Base-by-base conservation (phyloP, 306 rosid genomes). In the Cucurbita maxima region DNA sequence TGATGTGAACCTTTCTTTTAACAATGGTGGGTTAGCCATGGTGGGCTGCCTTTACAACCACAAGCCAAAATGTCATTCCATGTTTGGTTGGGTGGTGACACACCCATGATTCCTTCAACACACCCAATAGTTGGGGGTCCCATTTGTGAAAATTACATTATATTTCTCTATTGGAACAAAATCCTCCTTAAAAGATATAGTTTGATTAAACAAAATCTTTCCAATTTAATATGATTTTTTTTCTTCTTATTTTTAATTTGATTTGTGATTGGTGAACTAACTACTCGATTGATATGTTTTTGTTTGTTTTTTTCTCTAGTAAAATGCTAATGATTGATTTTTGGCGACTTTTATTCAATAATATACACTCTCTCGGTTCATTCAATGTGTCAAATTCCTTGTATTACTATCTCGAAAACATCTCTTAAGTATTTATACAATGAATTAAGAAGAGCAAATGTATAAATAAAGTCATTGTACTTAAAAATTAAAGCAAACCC, bases 81-180 rank as follows among this genome's bases (percentile, higher is more conserved):
- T 61, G 69, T 38, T 61, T 61, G 69, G 48, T 61, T 66, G 53
- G 53, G 53, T 20, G 72, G 72, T 66, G 53, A 66, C 72, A 66
- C 30, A 43, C 37, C 50, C 71, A 43, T 43, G 54, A 16, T 66
- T 66, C 52, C 8, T 66, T 66, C 72, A 64, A 64, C 13, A 40
- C 51, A 41, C 4, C 9, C 71, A n/a, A 64, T 64, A 43, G 71
- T 47, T 47, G 15, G 52, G 71, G 71, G 25, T 0, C 71, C 71
- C 50, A 9, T 41, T 63, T 58, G 15, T 58, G 63, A 58, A 63
- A 16, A 18, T 2, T 2, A 7, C 14, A 10, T 7, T 7, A 59
- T 59, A 48, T 57, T 18, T 20, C 44, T 60, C 20, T 16, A 37
- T 63, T n/a, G 71, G 47, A 63, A 40, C 71, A 43, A 63, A n/a